Conservation (phyloP, 306 rosid species). For the Boehmeria nivea region DNA sequence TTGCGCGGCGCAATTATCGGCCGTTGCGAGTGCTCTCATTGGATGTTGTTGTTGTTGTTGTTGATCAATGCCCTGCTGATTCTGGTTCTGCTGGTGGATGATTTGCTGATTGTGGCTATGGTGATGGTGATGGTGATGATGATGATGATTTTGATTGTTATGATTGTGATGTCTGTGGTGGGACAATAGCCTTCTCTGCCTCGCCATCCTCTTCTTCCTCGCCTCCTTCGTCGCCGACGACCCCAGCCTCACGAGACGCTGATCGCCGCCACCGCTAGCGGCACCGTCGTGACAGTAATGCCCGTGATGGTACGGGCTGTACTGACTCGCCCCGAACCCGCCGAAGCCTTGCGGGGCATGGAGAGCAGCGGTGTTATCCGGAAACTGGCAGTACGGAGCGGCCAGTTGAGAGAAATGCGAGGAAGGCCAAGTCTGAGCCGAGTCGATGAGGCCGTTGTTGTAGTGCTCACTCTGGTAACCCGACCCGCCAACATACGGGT, state of each 20-base stretch:
- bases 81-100: background rate
- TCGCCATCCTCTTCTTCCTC: slow-evolving; percentile 89
- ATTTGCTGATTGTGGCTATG: slow-evolving; percentile 28
- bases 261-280: background rate
- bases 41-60: slow-evolving; percentile 33
- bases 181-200: slow-evolving; percentile 55
- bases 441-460: slow-evolving; percentile 44
- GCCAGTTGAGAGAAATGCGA: slow-evolving; percentile 39
- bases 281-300: slow-evolving; percentile 40
- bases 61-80: slow-evolving; percentile 18
- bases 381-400: slow-evolving; percentile 43
- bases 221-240: slow-evolving; percentile 92
- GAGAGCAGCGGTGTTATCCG: slow-evolving; percentile 30
- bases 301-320: slow-evolving; percentile 30
- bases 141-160: slow-evolving; percentile 9
- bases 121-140: slow-evolving; percentile 20
- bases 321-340: slow-evolving; percentile 39
- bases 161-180: slow-evolving; percentile 35
- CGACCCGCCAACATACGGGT: slow-evolving; percentile 12
- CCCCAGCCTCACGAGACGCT: slow-evolving; percentile 52
- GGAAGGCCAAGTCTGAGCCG: slow-evolving; percentile 50
- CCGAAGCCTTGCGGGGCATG: slow-evolving; percentile 18
- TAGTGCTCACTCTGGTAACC: slow-evolving; percentile 30
- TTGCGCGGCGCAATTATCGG: slow-evolving; percentile 47
- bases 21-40: slow-evolving; percentile 19